A percentile compares a stretch with the other conserved stretches of the same genome.
phyloP scores from a whole-genome alignment of 164 flowering plant genomes.

The Euptelea pleiosperma region DNA sequence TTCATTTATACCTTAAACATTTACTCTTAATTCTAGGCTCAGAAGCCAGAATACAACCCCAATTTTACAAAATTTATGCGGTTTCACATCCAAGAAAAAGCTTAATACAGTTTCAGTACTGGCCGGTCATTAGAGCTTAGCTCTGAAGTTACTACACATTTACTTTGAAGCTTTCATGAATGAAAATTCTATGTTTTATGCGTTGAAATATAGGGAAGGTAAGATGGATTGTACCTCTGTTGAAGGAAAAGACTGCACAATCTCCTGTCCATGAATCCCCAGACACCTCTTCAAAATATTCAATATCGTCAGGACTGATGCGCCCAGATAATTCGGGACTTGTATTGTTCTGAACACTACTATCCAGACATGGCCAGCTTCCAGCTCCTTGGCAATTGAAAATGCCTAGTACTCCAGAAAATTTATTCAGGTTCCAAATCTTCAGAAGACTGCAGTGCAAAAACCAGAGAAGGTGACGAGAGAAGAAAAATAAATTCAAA shows the following conservation, averaged over 20 bases:
- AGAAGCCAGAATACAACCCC: neutral
- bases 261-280: conserved; percentile 48
- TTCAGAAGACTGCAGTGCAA: conserved; percentile 45
- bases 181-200: neutral
- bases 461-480: neutral
- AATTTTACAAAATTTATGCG: neutral
- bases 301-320: conserved; percentile 53
- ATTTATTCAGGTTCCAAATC: conserved; percentile 68
- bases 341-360: conserved; percentile 13
- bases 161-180: neutral
- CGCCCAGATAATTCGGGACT: conserved; percentile 27
- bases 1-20: neutral
- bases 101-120: no score
- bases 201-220: neutral
- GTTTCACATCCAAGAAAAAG: no score
- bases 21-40: neutral
- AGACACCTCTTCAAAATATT: conserved; percentile 48
- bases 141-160: no score
- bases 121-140: no score
- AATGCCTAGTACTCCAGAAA: conserved; percentile 56
- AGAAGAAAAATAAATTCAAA: neutral
- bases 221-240: conserved; percentile 31
- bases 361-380: conserved; percentile 47
- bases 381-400: conserved; percentile 80
- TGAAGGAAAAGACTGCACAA: conserved; percentile 53